These are phyloP conservation scores for Lolium multiflorum DNA, from an alignment of 176 grass and related monocot species.

Conservation along the genomic window DNA sequence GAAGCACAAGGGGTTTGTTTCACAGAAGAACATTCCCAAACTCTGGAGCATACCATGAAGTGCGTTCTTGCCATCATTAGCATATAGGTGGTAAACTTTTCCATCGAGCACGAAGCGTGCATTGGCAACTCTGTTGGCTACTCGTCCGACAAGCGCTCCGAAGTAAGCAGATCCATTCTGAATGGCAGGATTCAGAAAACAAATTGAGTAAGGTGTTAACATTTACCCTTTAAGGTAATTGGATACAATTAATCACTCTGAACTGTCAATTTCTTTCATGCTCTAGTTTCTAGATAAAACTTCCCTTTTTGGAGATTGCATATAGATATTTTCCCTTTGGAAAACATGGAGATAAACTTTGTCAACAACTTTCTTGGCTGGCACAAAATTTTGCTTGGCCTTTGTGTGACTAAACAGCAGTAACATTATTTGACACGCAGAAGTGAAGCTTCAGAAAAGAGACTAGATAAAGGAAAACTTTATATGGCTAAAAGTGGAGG, in stretches of 20 bases:
- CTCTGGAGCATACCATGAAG: slow-evolving; percentile 71
- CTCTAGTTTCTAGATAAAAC: background rate
- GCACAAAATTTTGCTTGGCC: slow-evolving; percentile 21
- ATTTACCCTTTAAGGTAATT: background rate
- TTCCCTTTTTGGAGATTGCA: background rate
- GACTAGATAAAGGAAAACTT: background rate
- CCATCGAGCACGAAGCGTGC: slow-evolving; percentile 71
- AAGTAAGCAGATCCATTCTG: slow-evolving; percentile 76
- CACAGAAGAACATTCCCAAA: background rate
- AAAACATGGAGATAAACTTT: slow-evolving; percentile 1
- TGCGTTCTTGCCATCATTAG: slow-evolving; percentile 75
- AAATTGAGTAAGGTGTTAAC: slow-evolving; percentile 12
- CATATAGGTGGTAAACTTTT: slow-evolving; percentile 55
- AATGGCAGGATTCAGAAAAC: background rate
- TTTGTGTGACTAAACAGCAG: background rate
- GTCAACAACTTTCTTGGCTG: background rate
- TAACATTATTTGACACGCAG: background rate
- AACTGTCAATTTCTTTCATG: slow-evolving; percentile 8
- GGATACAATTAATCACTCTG: background rate
- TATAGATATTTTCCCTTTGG: background rate
- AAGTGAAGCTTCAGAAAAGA: slow-evolving; percentile 8
- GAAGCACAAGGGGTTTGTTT: background rate
- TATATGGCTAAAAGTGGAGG: background rate
- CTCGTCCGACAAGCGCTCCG: slow-evolving; percentile 86
- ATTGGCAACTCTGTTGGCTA: slow-evolving; percentile 77